These are phyloP conservation scores for Testicularia cyperi DNA, from an alignment of 1,284 basidiomycete genomes.

Conservation along the genomic window DNA sequence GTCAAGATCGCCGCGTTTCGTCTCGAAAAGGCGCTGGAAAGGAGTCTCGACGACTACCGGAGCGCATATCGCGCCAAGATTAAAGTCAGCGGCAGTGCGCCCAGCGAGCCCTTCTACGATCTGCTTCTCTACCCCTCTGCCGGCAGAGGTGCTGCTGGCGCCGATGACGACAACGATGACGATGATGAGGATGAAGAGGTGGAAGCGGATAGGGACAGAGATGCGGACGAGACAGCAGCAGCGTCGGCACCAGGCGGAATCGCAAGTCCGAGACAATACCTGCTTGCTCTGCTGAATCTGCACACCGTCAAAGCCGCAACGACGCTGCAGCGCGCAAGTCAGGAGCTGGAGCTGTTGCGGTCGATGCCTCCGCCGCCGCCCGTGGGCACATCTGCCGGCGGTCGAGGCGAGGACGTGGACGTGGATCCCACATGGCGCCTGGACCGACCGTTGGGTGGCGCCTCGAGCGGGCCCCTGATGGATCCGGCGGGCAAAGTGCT, in stretches of 20 bases:
- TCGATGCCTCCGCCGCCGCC: conserved; percentile 38
- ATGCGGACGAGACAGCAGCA: conserved; percentile 2
- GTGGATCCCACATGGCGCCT: conserved; percentile 45
- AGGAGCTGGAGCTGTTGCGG: conserved; percentile 47
- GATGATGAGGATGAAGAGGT: conserved; percentile 13
- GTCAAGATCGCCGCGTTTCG: conserved; percentile 51
- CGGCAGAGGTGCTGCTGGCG: not conserved
- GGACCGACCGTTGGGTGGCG: conserved; percentile 11
- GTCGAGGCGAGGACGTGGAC: not conserved
- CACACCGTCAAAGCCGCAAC: conserved; percentile 33
- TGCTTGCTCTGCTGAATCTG: conserved; percentile 46
- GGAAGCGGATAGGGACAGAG: conserved; percentile 43
- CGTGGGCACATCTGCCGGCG: not conserved
- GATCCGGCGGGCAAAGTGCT: conserved; percentile 47
- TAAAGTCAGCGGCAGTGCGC: conserved; percentile 1
- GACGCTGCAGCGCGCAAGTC: conserved; percentile 25
- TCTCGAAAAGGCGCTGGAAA: conserved; percentile 41
- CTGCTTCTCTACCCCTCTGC: conserved; percentile 14
- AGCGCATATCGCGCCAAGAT: conserved; percentile 9
- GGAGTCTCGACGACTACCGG: conserved; percentile 39
- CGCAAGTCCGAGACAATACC: conserved; percentile 38
- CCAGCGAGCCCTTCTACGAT: conserved; percentile 34
- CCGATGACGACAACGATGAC: not conserved
- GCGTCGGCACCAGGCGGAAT: conserved; percentile 13
- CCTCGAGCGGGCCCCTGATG: conserved; percentile 41